phyloP scores from a whole-genome alignment of 1,284 basidiomycete species.

The Cutaneotrichosporon sp. region DNA sequence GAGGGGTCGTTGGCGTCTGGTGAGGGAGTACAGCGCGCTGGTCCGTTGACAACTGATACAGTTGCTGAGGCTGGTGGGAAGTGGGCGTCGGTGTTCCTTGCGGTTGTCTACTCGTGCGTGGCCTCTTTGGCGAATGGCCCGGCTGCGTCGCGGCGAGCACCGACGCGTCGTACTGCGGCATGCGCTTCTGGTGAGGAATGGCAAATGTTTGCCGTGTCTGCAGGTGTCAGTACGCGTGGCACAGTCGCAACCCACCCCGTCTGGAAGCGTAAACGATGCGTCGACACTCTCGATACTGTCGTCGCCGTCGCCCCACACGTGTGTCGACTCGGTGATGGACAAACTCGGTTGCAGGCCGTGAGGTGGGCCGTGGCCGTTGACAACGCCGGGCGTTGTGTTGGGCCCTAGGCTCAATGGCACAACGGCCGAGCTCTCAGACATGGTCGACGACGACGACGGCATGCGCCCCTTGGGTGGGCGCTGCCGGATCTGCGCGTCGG shows the following conservation, averaged over 20 bases:
- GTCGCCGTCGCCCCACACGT: constrained; percentile 13
- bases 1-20: constrained; percentile 1
- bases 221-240: neutral
- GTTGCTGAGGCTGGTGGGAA: neutral
- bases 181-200: constrained; percentile 20
- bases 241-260: constrained; percentile 20
- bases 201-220: constrained; percentile 13
- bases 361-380: constrained; percentile 3
- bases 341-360: constrained; percentile 13
- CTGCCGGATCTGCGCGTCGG: constrained; percentile 6
- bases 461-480: constrained; percentile 10
- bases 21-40: neutral
- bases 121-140: constrained; percentile 11
- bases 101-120: constrained; percentile 1
- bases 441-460: constrained; percentile 12
- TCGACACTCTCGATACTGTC: constrained; percentile 22
- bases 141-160: constrained; percentile 2
- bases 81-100: constrained; percentile 4
- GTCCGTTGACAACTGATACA: constrained; percentile 4
- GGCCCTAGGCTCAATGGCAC: constrained; percentile 8
- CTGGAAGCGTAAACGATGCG: constrained; percentile 24
- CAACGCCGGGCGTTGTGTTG: neutral
- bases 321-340: constrained; percentile 5
- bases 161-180: constrained; percentile 11
- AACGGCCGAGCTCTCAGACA: constrained; percentile 18